Percentiles rank a stretch among this genome's conserved stretches.
These are phyloP conservation scores for Davidsoniella virescens DNA, from an alignment of 2,329 filamentous ascomycete genomes.

Conservation along the genomic window DNA sequence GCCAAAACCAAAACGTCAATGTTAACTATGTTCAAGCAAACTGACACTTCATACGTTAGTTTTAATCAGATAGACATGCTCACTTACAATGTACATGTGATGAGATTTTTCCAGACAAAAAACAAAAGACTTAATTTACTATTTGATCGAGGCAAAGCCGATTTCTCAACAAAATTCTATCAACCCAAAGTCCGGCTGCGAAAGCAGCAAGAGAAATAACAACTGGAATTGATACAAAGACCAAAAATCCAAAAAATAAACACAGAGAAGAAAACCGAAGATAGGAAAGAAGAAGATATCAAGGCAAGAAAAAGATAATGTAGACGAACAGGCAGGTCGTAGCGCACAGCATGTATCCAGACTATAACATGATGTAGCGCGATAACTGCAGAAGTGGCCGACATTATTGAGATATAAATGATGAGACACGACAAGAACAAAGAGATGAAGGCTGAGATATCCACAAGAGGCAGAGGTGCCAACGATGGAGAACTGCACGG, in stretches of 20 bases:
- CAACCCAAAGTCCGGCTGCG: background rate
- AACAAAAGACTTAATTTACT: slow-evolving; percentile 1
- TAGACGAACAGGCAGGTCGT: background rate
- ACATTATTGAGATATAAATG: background rate
- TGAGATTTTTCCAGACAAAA: background rate
- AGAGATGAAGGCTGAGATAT: background rate
- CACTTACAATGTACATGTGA: too few species aligned
- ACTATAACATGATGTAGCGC: background rate
- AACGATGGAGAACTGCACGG: background rate
- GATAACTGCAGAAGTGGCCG: background rate
- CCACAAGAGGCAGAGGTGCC: background rate
- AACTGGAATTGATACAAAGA: background rate
- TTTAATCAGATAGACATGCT: too few species aligned
- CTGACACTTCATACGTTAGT: too few species aligned
- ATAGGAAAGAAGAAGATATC: slow-evolving; percentile 1
- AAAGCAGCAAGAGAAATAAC: slow-evolving; percentile 3
- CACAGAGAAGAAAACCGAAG: slow-evolving; percentile 1
- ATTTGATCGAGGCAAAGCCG: background rate
- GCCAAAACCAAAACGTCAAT: too few species aligned
- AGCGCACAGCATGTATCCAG: background rate
- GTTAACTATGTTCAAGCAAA: too few species aligned
- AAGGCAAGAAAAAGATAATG: background rate
- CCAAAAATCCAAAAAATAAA: slow-evolving; percentile 1
- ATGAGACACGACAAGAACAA: background rate
- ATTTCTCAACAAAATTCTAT: background rate